Percentiles rank a stretch among this genome's conserved stretches.
phyloP scores from a whole-genome alignment of 108 stramenopile species.

The Skeletonema costatum region DNA sequence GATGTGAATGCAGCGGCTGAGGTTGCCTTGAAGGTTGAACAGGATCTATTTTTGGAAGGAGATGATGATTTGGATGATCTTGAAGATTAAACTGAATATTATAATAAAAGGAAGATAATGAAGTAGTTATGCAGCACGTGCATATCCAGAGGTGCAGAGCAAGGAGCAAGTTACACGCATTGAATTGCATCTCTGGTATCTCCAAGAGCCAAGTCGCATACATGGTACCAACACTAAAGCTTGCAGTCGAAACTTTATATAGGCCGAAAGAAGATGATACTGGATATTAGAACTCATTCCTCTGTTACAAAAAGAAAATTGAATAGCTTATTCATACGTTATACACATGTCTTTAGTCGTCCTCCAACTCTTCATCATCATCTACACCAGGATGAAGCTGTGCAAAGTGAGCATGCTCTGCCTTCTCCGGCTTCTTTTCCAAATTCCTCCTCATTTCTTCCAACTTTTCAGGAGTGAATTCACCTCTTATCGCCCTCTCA shows the following conservation, averaged over 20 bases:
- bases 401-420: constrained; percentile 67
- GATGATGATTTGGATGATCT: constrained; percentile 89
- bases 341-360: constrained; percentile 22
- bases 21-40: constrained; percentile 53
- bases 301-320: too few relatives aligned
- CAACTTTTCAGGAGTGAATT: constrained; percentile 81
- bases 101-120: background rate
- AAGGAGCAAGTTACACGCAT: too few relatives aligned
- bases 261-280: too few relatives aligned
- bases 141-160: background rate
- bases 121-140: too few relatives aligned
- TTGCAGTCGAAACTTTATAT: too few relatives aligned
- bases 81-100: constrained; percentile 57
- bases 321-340: background rate
- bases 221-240: too few relatives aligned
- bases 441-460: constrained; percentile 65
- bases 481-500: constrained; percentile 75
- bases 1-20: constrained; percentile 66
- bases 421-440: constrained; percentile 40
- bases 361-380: constrained; percentile 65
- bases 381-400: constrained; percentile 79
- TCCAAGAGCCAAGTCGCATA: too few relatives aligned
- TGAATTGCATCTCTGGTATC: too few relatives aligned
- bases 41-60: constrained; percentile 80
- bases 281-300: too few relatives aligned